Conservation (phyloP, 2,329 filamentous ascomycete genomes). For the Cytospora schulzeri region DNA sequence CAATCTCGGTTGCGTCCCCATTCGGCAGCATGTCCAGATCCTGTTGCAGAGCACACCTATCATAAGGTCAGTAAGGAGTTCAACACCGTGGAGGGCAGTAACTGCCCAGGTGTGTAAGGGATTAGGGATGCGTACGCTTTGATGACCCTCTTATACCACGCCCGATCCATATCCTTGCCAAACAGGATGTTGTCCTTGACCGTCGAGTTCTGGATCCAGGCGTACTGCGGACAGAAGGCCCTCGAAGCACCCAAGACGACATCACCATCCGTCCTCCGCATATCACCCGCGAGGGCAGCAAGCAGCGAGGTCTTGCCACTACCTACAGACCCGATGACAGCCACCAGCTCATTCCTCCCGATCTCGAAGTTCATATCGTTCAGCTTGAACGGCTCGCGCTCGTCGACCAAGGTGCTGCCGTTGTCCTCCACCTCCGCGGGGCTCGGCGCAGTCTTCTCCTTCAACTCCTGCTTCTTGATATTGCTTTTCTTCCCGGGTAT, state of each 20-base stretch:
- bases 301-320: constrained; percentile 90
- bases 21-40: constrained; percentile 93
- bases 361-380: constrained; percentile 68
- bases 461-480: constrained; percentile 43
- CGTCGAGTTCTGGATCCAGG: constrained; percentile 94
- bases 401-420: constrained; percentile 56
- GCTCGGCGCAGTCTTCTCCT: constrained; percentile 38
- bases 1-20: constrained; percentile 88
- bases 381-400: constrained; percentile 71
- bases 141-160: constrained; percentile 84
- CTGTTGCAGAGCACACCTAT: constrained; percentile 74
- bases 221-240: constrained; percentile 93
- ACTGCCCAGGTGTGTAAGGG: neutral
- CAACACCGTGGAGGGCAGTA: neutral
- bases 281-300: constrained; percentile 87
- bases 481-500: constrained; percentile 45
- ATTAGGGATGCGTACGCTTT: constrained; percentile 51
- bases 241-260: constrained; percentile 76
- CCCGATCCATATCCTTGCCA: constrained; percentile 72
- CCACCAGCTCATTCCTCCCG: constrained; percentile 75
- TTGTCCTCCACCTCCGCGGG: constrained; percentile 42
- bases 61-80: constrained; percentile 22
- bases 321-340: constrained; percentile 85
- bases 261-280: constrained; percentile 78
- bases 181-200: constrained; percentile 90